These are phyloP conservation scores for Ambrosiella cleistominuta DNA, from an alignment of 2,329 filamentous ascomycete species.

Conservation along the genomic window DNA sequence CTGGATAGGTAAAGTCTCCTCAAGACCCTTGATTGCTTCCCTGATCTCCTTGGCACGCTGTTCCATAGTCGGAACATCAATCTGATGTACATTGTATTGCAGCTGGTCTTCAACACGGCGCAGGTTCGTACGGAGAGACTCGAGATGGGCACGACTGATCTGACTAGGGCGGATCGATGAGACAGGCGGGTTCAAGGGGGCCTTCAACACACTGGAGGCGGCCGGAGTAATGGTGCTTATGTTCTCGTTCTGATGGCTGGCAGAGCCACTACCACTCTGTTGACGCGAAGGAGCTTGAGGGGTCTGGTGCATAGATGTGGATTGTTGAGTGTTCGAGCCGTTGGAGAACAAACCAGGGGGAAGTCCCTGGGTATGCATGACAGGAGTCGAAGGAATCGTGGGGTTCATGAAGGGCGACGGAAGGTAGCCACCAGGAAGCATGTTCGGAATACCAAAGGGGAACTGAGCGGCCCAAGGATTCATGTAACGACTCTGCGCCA, in stretches of 20 bases:
- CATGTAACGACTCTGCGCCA: slow-evolving; percentile 10
- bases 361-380: background rate
- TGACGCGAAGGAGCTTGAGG: background rate
- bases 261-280: slow-evolving; percentile 1
- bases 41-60: slow-evolving; percentile 25
- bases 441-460: slow-evolving; percentile 8
- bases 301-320: background rate
- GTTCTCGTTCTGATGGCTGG: no score
- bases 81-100: slow-evolving; percentile 43
- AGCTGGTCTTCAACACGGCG: slow-evolving; percentile 35
- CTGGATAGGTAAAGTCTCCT: slow-evolving; percentile 28
- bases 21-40: slow-evolving; percentile 33
- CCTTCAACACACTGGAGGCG: slow-evolving; percentile 5
- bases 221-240: background rate
- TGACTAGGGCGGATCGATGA: slow-evolving; percentile 44
- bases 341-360: background rate
- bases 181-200: slow-evolving; percentile 25
- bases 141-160: slow-evolving; percentile 42
- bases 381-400: background rate
- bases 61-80: slow-evolving; percentile 37
- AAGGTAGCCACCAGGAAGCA: slow-evolving; percentile 8
- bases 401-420: slow-evolving; percentile 9
- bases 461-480: slow-evolving; percentile 12
- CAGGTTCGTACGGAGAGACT: slow-evolving; percentile 31
- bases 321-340: background rate